Evolutionary conservation across 2,329 filamentous ascomycete species (phyloP), one percentile per base, ranked within the genome.

Genomic region (Pseudopyrenochaeta lycopersici): DNA sequence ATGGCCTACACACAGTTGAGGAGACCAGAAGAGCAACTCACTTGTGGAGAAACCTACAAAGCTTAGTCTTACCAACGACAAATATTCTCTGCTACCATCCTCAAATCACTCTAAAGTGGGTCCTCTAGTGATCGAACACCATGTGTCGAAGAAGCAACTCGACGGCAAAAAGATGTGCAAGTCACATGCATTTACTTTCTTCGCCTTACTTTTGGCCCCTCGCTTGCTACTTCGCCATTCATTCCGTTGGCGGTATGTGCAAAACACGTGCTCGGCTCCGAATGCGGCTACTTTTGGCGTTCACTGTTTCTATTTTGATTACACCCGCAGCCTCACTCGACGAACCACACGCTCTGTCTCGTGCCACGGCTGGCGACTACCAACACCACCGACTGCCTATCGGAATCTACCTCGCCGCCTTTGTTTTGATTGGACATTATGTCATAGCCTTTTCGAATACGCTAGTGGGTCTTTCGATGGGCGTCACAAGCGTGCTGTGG

Each of bases 401-500:
- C 17, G 17, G 27, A 10, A 15, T 40, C 9, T 40, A 6, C 17
- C 4, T 40, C 23, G 11, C 38, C 3, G 10, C 23, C 14, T 2
- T 40, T n/a, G 21, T 40, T 9, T 18, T 40, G 18, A 40, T 40
- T 40, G 31, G 39, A 12, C 21, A 48, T 11, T 31, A 56, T 21
- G 21, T 41, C 4, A 23, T 39, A 11, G n/a, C 32, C 14, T 32
- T 45, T 2, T 46, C 36, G 1, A 39, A 31, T 3, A 44, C 33
- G 7, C 11, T 52, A 3, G 18, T 65, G 11, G 60, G 54, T 2
- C 64, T 62, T 2, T 33, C 44, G 11, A 64, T 65, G 64, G 64
- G 62, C 1, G 46, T 64, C 7, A 47, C 64, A 2, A 65, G 64
- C 39, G 52, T 67, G 2, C 14, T 67, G 18, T 67, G 56, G 49